Conservation (phyloP, 2,329 filamentous ascomycete genomes). For the Tolypocladium tundrense region DNA sequence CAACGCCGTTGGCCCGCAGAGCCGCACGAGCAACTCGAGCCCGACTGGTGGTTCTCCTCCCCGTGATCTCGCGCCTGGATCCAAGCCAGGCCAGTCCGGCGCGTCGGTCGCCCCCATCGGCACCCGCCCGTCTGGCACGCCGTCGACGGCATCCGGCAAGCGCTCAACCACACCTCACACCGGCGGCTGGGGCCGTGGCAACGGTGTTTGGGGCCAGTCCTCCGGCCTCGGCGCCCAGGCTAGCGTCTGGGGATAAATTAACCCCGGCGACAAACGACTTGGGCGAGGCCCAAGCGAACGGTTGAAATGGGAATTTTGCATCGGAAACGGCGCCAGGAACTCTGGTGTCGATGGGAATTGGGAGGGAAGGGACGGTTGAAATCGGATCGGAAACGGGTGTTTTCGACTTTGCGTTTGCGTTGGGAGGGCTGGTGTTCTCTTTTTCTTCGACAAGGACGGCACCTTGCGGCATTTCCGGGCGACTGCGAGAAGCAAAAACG, state of each 20-base stretch:
- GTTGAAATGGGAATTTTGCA: conserved; percentile 9
- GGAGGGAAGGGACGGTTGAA: background rate
- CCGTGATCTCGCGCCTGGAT: conserved; percentile 45
- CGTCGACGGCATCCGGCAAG: conserved; percentile 49
- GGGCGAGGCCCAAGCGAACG: background rate
- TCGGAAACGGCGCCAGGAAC: conserved; percentile 9
- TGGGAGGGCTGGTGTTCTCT: conserved; percentile 2
- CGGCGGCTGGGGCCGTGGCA: conserved; percentile 69
- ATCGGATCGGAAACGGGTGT: conserved; percentile 5
- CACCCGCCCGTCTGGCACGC: conserved; percentile 62
- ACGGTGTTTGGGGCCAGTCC: conserved; percentile 77
- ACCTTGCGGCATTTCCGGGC: conserved; percentile 9
- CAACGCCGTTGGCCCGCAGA: conserved; percentile 44
- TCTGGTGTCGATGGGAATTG: conserved; percentile 4
- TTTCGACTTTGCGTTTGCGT: conserved; percentile 6
- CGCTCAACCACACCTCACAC: conserved; percentile 82
- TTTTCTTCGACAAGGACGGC: conserved; percentile 3
- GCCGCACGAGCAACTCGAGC: conserved; percentile 76
- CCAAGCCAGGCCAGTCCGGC: conserved; percentile 43
- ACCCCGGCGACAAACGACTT: background rate
- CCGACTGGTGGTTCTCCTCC: conserved; percentile 70
- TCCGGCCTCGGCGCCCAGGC: conserved; percentile 77
- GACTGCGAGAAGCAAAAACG: conserved; percentile 7
- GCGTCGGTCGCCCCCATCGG: conserved; percentile 83
- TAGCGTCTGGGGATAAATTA: conserved; percentile 76